These are phyloP conservation scores for Aspergillus phoenicis DNA, from an alignment of 2,329 filamentous ascomycete species.

Conservation along the genomic window DNA sequence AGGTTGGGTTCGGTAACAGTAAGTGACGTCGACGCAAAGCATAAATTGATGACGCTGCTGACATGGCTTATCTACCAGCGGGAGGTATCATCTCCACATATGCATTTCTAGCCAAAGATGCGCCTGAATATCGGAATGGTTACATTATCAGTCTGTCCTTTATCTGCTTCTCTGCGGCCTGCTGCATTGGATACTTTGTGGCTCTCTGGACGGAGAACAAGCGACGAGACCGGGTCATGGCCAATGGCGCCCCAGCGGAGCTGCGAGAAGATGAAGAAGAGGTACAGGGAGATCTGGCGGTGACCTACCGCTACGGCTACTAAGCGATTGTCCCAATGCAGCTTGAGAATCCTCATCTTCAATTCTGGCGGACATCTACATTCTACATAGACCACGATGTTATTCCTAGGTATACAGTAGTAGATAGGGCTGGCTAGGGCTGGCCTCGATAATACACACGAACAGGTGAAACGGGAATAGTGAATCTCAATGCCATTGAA, in stretches of 20 bases:
- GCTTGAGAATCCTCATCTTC: neutral
- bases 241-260: slow-evolving; percentile 25
- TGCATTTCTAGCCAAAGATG: slow-evolving; percentile 67
- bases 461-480: slow-evolving; percentile 2
- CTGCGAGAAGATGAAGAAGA: slow-evolving; percentile 37
- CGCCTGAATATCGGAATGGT: slow-evolving; percentile 68
- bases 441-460: slow-evolving; percentile 1
- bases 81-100: slow-evolving; percentile 78
- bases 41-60: slow-evolving; percentile 6
- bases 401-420: neutral
- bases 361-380: neutral
- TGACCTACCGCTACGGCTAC: slow-evolving; percentile 45
- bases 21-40: slow-evolving; percentile 16
- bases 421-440: slow-evolving; percentile 19
- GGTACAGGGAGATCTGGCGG: slow-evolving; percentile 45
- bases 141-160: slow-evolving; percentile 80
- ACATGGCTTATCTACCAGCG: slow-evolving; percentile 42
- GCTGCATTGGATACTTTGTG: slow-evolving; percentile 43
- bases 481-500: neutral
- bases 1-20: slow-evolving; percentile 74
- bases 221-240: slow-evolving; percentile 36
- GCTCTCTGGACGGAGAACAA: slow-evolving; percentile 45
- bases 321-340: slow-evolving; percentile 15
- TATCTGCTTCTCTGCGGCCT: slow-evolving; percentile 65
- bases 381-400: neutral